Evolutionary conservation across 2,329 filamentous ascomycete genomes (phyloP).

Genomic region (Penicillium aurantiogriseum): DNA sequence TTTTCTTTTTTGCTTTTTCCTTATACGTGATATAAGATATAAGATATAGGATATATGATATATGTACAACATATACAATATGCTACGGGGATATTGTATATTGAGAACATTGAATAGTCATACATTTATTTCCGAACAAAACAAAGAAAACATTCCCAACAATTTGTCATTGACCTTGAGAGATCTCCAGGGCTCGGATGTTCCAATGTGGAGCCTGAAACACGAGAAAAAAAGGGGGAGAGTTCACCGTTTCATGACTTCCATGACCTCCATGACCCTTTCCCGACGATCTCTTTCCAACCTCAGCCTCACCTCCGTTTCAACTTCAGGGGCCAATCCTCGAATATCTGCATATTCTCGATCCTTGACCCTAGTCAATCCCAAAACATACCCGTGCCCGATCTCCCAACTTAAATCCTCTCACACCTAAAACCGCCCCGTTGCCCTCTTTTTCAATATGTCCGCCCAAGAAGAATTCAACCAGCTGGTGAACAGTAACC

Average conservation of each 20-base stretch:
- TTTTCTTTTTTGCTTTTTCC: too few species aligned
- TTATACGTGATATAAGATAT: neutral
- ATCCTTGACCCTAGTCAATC: neutral
- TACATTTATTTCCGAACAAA: neutral
- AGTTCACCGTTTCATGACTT: constrained; percentile 16
- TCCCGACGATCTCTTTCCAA: constrained; percentile 28
- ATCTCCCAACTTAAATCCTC: constrained; percentile 11
- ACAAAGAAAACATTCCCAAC: neutral
- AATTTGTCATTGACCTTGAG: neutral
- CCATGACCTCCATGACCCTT: neutral
- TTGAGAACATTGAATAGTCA: neutral
- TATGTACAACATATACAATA: neutral
- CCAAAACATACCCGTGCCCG: neutral
- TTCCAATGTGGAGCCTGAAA: constrained; percentile 17
- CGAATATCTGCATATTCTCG: neutral
- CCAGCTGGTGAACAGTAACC: constrained; percentile 40
- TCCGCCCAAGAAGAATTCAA: constrained; percentile 51
- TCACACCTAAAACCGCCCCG: constrained; percentile 8
- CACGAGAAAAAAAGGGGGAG: constrained; percentile 16
- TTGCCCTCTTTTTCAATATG: constrained; percentile 34
- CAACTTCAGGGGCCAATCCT: constrained; percentile 15
- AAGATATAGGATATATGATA: too few species aligned
- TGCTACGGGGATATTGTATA: neutral
- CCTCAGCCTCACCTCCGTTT: constrained; percentile 24
- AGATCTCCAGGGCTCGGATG: neutral